Base-by-base conservation (phyloP, 192 early-diverging fungal genomes). In the Mortierella antarctica region DNA sequence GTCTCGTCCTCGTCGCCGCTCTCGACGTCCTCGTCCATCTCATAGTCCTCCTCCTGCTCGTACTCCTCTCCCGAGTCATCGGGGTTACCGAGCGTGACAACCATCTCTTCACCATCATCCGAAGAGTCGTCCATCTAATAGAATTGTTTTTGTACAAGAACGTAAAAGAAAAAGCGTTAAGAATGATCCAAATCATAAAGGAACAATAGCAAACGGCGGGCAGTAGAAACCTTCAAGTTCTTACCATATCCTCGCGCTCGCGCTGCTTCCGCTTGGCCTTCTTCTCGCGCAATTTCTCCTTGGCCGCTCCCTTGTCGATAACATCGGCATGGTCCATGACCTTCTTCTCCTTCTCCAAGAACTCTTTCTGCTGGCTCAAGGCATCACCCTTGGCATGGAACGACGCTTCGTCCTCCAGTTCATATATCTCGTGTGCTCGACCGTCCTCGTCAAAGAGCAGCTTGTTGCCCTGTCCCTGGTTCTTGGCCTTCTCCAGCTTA, bases 381-480 rank as follows among this genome's bases (percentile, higher is more conserved):
- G 96, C 83, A 61, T 90, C 90, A 45, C 93, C 93, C 68, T 91
- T 88, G 56, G 89, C 81, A 62, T 89, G 91, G 88, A 98, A 98
- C 23, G 90, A 90, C 42, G 87, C 88, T 62, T 97, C 92, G 54
- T 91, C 86, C 82, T 96, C 87, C 59, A 99, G 83, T 82, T 93
- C 89, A 67, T 96, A 95, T 11, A 92, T 66, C 64, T 91, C 87
- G 79, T 92, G 82, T 53, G 87, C 82, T 75, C 92, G 90, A 60
- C 98, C 98, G 7, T 98, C 96, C 67, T 99, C 98, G 86, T 98
- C 96, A 85, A 98, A 99, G 53, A 96, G 73, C 10, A 97, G 63
- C 73, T 93, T 94, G 49, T 92, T 84, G 73, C 90, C 88, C 56
- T 86, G 89, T 44, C 91, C 88, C 56, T 86, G 82, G 65, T 89